Evolutionary conservation across 139 green algal species (phyloP).

Genomic region (Coccomyxa sp.): DNA sequence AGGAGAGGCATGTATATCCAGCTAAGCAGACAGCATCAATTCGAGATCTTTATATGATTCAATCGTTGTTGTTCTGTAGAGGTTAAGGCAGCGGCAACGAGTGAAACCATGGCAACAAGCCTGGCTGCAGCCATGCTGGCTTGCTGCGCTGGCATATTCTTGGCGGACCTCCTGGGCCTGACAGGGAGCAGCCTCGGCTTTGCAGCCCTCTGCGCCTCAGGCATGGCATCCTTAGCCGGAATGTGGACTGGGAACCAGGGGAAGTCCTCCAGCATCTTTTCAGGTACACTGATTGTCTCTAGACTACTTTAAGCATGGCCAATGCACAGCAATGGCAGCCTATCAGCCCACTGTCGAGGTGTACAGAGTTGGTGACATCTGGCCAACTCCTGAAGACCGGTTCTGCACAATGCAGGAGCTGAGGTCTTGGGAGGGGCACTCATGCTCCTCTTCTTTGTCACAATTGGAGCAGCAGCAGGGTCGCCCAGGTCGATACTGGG

Average conservation of each 20-base stretch:
- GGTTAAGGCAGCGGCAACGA: not conserved
- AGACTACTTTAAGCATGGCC: not conserved
- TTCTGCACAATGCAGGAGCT: too few species aligned
- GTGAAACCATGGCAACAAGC: not conserved
- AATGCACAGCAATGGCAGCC: not conserved
- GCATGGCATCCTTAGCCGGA: not conserved
- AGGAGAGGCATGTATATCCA: too few species aligned
- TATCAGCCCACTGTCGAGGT: not conserved
- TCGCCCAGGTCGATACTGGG: constrained; percentile 25
- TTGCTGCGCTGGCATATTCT: not conserved
- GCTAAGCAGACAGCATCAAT: too few species aligned
- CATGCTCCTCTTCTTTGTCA: constrained; percentile 76
- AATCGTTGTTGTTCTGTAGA: too few species aligned
- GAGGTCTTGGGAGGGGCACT: constrained; percentile 40
- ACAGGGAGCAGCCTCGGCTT: not conserved
- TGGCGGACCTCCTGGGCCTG: not conserved
- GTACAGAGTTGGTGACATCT: not conserved
- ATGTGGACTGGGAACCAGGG: not conserved
- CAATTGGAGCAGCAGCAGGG: constrained; percentile 64
- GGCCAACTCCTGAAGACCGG: too few species aligned
- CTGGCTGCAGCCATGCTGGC: not conserved
- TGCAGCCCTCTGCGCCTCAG: not conserved
- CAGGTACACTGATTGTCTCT: not conserved
- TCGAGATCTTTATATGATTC: too few species aligned
- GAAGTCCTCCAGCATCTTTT: not conserved